Evolutionary conservation across 176 grass and related monocot species (phyloP), one percentile per base, ranked within the genome.

Genomic region (Thalia dealbata): DNA sequence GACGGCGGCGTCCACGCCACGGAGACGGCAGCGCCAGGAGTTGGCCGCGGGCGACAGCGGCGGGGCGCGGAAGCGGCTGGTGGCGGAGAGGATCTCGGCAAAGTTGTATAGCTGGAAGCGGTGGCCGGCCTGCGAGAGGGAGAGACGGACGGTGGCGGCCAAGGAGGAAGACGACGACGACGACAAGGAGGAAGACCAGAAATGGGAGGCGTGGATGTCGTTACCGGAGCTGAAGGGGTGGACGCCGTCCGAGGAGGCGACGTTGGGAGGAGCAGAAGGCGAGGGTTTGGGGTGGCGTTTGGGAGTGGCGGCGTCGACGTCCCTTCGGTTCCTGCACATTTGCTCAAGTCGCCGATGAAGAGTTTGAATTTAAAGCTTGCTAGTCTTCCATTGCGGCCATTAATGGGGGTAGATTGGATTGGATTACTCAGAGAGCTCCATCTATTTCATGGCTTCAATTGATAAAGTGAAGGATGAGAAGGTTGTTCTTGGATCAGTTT

Each of bases 21-120:
- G 62, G 11, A 65, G 26, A 23, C 26, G 62, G 62, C 62, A 65
- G 27, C 23, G 23, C 61, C 25, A 28, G 11, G 25, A 14, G 10
- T 28, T 28, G 11, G 12, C 54, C 16, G 13, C 7, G 16, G 14
- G 0, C 50, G 32, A 38, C 32, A 38, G 32, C 32, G 32, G 32
- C 32, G 32, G 1, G 32, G 32, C 32, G 32, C 32, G 1, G 32
- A 38, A 38, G 32, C 18, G 18, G 38, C 14, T 10, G 35, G 65
- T 68, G 35, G 65, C 65, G 65, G 35, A 68, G 32, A 68, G 35
- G 35, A 68, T 68, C 38, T 68, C 65, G 15, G 19, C 18, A 19
- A 68, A 68, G 18, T 32, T 12, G 19, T 68, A 68, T 2, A 68
- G 65, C 0, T 6, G 35, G 16, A 44, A 68, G 18, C 19, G 8